Evolutionary conservation across 805 yeast species (phyloP), one percentile per base, ranked within the genome.

Genomic region (Ogataea allantospora): DNA sequence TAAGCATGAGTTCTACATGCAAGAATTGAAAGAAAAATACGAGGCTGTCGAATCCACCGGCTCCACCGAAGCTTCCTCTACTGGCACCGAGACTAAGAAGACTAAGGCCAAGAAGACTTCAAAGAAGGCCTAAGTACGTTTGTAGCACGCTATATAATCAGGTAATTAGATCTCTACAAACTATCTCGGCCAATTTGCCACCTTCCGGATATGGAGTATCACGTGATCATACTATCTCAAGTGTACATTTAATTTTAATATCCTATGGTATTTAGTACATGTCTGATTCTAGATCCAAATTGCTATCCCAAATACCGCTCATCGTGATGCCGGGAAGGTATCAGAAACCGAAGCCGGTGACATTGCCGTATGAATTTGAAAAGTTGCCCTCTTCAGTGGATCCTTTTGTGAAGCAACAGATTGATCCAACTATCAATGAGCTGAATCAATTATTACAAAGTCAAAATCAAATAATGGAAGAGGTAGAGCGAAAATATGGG

Each of bases 291-390:
- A 20, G 39, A 18, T 46, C 54, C 9, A 43, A 46, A 12, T 33
- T 58, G 6, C 39, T 58, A 3, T 49, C 55, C 4, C 63, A 57
- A 25, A 55, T 58, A 2, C 62, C 63, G 6, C 42, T 58, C 11
- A 40, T 51, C 5, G 57, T 51, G 20, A 34, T 35, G 7, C 63
- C 63, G 1, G 60, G 58, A 2, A 43, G 42, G 30, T 54, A 43
- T 23, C 22, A 24, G 9, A 49, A 44, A 30, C 58, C 57, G 3
- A 43, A 42, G 27, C 43, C 60, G 4, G 51, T 54, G 4, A 44
- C 54, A 5, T 29, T 57, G 8, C 61, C 63, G 3, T 56, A 47
- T 26, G 56, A 57, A 19, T 50, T 50, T 20, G 47, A 42, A 29
- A 16, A 27, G 16, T 32, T 42, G 9, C 50, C 50, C 3, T 11